phyloP scores from a whole-genome alignment of 192 early-diverging fungal genomes.

The Entomortierella parvispora region DNA sequence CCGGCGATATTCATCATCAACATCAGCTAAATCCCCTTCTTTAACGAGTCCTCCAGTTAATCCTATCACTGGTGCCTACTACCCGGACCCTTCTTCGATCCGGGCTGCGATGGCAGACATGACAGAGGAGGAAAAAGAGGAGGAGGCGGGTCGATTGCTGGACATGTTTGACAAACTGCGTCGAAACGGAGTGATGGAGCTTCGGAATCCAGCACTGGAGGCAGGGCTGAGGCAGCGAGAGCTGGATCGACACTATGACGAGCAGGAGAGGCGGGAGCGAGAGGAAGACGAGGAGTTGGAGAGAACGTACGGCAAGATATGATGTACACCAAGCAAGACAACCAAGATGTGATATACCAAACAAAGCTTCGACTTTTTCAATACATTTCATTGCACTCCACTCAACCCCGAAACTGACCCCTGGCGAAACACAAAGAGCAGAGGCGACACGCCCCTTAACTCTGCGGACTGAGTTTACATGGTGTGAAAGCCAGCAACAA shows the following conservation, averaged over 20 bases:
- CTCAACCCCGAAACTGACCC: too few species aligned
- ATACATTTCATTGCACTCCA: too few species aligned
- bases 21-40: neutral
- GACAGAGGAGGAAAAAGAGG: slow-evolving; percentile 97
- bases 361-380: too few species aligned
- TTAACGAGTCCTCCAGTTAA: slow-evolving; percentile 60
- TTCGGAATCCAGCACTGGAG: slow-evolving; percentile 74
- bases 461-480: too few species aligned
- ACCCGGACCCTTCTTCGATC: slow-evolving; percentile 54
- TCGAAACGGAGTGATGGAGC: slow-evolving; percentile 89
- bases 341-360: too few species aligned
- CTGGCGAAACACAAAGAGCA: too few species aligned
- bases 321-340: too few species aligned
- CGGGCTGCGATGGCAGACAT: slow-evolving; percentile 73
- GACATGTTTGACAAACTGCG: slow-evolving; percentile 95
- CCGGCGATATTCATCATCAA: slow-evolving; percentile 11
- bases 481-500: too few species aligned
- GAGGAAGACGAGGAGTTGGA: slow-evolving; percentile 44
- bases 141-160: slow-evolving; percentile 91
- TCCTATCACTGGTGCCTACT: slow-evolving; percentile 90
- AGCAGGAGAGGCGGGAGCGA: slow-evolving; percentile 31
- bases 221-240: slow-evolving; percentile 55
- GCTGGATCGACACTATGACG: slow-evolving; percentile 42
- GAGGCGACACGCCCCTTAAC: too few species aligned
- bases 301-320: slow-evolving; percentile 29